Percentiles rank a stretch among this genome's conserved stretches.
These are phyloP conservation scores for Dipodascus albidus DNA, from an alignment of 805 yeast genomes.

Conservation along the genomic window DNA sequence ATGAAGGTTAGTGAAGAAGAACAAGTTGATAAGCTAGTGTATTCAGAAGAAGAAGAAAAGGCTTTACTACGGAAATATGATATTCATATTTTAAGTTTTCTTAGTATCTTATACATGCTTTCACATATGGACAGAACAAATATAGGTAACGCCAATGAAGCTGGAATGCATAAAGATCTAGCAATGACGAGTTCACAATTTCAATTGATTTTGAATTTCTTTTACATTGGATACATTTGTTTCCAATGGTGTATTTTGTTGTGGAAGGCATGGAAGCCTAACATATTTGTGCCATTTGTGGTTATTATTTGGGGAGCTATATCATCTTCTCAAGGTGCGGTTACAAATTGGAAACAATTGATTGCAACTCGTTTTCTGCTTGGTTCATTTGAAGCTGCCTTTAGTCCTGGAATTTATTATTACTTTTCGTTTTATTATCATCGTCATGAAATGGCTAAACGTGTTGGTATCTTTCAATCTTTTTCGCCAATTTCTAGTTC, in stretches of 20 bases:
- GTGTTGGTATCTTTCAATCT: not conserved
- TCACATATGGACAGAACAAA: conserved; percentile 37
- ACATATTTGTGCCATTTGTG: conserved; percentile 8
- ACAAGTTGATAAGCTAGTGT: not conserved
- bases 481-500: conserved; percentile 1
- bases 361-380: not conserved
- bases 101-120: conserved; percentile 25
- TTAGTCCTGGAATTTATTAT: conserved; percentile 3
- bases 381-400: conserved; percentile 1
- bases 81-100: not conserved
- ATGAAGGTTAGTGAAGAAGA: not conserved
- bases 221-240: conserved; percentile 2
- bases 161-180: conserved; percentile 34
- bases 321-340: conserved; percentile 1
- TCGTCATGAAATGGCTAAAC: conserved; percentile 1
- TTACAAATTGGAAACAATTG: not conserved
- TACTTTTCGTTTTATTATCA: not conserved
- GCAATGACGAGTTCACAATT: conserved; percentile 30
- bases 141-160: conserved; percentile 37
- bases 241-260: conserved; percentile 6
- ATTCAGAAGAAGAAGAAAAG: conserved; percentile 1
- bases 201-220: not conserved
- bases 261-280: conserved; percentile 9
- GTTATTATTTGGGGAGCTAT: conserved; percentile 10
- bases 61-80: not conserved